Conservation (phyloP, 768 basidiomycete species). For the Dioszegia hungarica region DNA sequence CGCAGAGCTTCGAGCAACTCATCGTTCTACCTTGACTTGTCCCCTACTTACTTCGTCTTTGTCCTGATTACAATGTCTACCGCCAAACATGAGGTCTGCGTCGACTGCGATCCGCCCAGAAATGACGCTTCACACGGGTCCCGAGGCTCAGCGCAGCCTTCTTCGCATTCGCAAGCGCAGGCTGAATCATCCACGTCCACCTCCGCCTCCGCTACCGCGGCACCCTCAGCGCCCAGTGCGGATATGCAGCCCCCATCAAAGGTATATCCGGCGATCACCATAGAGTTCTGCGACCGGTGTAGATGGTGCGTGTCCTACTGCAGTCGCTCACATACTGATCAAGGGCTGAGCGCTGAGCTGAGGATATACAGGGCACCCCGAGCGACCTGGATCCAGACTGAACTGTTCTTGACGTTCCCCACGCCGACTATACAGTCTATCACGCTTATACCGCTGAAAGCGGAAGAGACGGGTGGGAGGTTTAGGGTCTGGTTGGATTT, state of each 20-base stretch:
- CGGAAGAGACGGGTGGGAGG: slow-evolving; percentile 78
- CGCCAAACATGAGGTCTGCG: no score
- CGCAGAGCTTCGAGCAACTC: no score
- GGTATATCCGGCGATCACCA: slow-evolving; percentile 59
- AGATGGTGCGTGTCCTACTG: slow-evolving; percentile 60
- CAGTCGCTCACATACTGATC: not conserved
- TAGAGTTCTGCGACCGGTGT: slow-evolving; percentile 92
- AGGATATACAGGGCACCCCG: slow-evolving; percentile 76
- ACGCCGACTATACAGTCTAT: slow-evolving; percentile 66
- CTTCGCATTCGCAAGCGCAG: no score
- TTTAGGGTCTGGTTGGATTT: slow-evolving; percentile 80
- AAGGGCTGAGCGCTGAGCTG: not conserved
- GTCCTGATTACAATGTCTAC: no score
- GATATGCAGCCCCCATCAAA: slow-evolving; percentile 33
- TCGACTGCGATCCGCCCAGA: slow-evolving; percentile 4
- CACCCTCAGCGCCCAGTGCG: not conserved
- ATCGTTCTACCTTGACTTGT: no score
- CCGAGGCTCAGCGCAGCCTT: no score
- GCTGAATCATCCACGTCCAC: not conserved
- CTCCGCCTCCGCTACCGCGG: not conserved
- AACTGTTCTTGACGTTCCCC: slow-evolving; percentile 84
- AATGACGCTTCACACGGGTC: no score
- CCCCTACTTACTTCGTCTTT: no score
- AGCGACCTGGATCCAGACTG: slow-evolving; percentile 90
- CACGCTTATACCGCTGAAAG: slow-evolving; percentile 66